Evolutionary conservation across 805 yeast genomes (phyloP).

Genomic region (Suhomyces kilbournensis): DNA sequence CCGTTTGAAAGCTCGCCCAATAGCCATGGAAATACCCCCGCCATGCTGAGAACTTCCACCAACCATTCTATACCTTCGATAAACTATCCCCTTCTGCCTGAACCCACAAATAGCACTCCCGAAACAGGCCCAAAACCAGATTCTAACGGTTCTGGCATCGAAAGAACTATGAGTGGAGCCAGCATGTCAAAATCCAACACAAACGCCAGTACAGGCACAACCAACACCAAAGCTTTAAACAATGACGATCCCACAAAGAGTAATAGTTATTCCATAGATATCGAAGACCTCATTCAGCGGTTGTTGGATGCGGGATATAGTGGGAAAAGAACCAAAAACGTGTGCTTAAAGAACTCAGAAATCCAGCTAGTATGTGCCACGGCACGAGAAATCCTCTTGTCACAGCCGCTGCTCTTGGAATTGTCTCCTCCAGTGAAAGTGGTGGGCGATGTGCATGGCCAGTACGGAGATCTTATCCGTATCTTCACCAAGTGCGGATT

Average conservation of each 20-base stretch:
- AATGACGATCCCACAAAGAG: background rate
- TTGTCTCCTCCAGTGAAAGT: constrained; percentile 82
- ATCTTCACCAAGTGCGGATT: constrained; percentile 94
- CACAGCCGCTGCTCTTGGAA: constrained; percentile 88
- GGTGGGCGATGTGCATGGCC: constrained; percentile 96
- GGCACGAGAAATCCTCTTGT: constrained; percentile 84
- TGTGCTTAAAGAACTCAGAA: constrained; percentile 87
- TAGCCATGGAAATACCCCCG: constrained; percentile 15
- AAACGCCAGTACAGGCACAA: background rate
- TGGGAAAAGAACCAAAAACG: constrained; percentile 86
- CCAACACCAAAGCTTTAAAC: background rate
- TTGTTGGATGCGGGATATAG: constrained; percentile 93
- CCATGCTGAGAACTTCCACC: constrained; percentile 20
- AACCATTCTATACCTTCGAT: constrained; percentile 18
- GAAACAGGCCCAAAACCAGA: background rate
- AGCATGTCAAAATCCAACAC: background rate
- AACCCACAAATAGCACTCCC: constrained; percentile 12
- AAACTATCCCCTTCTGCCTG: constrained; percentile 18
- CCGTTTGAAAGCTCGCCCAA: constrained; percentile 8
- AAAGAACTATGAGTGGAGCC: constrained; percentile 1
- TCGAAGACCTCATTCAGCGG: constrained; percentile 88
- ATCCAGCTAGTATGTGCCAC: constrained; percentile 81
- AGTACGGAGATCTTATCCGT: constrained; percentile 85
- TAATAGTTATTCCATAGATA: constrained; percentile 35
- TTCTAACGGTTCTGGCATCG: constrained; percentile 18